phyloP scores from a whole-genome alignment of 257 asterid species.

The Buddleja alternifolia region DNA sequence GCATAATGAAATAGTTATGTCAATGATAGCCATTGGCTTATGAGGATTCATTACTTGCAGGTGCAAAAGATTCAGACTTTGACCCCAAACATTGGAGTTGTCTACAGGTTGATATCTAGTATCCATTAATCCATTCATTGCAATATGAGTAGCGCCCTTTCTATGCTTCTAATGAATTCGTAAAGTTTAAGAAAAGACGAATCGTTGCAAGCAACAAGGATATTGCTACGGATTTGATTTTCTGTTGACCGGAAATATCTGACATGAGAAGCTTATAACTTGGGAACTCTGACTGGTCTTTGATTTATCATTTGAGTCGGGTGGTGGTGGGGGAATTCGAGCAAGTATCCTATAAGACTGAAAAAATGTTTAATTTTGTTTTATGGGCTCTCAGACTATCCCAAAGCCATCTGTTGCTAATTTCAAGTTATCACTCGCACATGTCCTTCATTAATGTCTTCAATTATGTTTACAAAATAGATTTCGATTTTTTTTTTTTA shows the following conservation, averaged over 20 bases:
- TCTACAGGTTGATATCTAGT: conserved; percentile 78
- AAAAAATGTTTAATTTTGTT: neutral
- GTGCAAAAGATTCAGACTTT: conserved; percentile 93
- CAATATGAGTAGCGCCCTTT: neutral
- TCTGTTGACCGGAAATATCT: no score
- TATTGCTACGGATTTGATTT: no score
- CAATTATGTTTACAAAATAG: no score
- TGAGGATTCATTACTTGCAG: conserved; percentile 44
- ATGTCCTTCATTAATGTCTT: no score
- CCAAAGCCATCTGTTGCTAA: neutral
- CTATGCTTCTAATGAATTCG: neutral
- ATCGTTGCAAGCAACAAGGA: neutral
- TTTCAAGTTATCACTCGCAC: no score
- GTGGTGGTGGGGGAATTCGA: no score
- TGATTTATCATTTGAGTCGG: neutral
- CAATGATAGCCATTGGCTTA: neutral
- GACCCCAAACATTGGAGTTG: conserved; percentile 98
- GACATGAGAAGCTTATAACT: neutral
- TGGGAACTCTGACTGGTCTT: neutral
- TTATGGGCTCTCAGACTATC: conserved; percentile 8
- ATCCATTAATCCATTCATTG: neutral
- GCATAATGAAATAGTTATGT: conserved; percentile 5
- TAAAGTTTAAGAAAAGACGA: neutral
- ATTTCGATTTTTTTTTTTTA: neutral
- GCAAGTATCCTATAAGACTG: neutral